Conservation (phyloP, 2,329 filamentous ascomycete species). For the Xylariaceae sp. region DNA sequence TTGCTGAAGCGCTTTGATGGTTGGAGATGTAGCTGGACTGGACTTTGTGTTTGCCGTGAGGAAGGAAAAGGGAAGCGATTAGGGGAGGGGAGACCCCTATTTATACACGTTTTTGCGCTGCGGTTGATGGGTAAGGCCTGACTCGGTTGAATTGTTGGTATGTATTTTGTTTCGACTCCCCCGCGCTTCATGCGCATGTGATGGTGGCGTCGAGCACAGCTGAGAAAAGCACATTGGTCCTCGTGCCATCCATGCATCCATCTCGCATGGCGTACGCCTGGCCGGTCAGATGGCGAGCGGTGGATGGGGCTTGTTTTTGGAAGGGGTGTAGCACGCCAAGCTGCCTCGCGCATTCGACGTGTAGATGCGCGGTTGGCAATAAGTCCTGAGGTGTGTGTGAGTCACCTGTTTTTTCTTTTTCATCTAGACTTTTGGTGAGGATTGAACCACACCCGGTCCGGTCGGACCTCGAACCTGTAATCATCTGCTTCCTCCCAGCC, state of each 20-base stretch:
- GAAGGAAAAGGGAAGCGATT: background rate
- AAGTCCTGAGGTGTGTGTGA: background rate
- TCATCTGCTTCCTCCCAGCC: too few species aligned
- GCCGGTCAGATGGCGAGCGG: constrained; percentile 1
- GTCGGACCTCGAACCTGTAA: too few species aligned
- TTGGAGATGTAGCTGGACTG: background rate
- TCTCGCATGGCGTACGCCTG: background rate
- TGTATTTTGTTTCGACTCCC: too few species aligned
- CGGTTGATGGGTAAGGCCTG: too few species aligned
- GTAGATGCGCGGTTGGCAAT: background rate
- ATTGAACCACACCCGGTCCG: background rate
- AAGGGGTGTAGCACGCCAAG: background rate
- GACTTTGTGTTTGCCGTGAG: background rate
- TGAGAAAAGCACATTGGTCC: background rate
- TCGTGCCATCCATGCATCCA: background rate
- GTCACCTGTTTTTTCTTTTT: background rate
- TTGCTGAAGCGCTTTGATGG: background rate
- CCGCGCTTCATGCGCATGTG: background rate
- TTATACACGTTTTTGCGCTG: background rate
- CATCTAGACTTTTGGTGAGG: too few species aligned
- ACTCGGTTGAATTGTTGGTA: too few species aligned
- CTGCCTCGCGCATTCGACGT: background rate
- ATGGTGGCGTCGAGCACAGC: background rate
- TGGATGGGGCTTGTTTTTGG: constrained; percentile 4
- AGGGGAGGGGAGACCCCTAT: background rate